phyloP scores from a whole-genome alignment of 2,329 filamentous ascomycete genomes.

The Diaporthe longicolla region DNA sequence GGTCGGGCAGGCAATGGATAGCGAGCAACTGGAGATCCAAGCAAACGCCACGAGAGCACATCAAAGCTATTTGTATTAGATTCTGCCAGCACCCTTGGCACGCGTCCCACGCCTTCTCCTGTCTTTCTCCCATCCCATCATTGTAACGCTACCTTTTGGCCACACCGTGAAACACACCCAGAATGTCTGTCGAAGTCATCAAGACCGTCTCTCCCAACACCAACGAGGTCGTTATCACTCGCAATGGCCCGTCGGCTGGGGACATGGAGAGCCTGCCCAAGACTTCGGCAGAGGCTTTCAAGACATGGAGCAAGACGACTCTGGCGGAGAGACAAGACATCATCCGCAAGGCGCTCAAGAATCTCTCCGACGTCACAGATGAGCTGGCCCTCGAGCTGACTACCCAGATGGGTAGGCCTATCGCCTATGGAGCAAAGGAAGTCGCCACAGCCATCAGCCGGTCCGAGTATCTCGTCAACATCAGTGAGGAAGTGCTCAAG shows the following conservation, averaged over 20 bases:
- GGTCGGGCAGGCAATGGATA: slow-evolving; percentile 12
- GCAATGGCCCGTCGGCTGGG: slow-evolving; percentile 78
- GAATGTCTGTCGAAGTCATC: slow-evolving; percentile 75
- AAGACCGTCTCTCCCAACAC: slow-evolving; percentile 92
- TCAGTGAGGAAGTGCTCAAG: slow-evolving; percentile 82
- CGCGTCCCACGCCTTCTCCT: slow-evolving; percentile 10
- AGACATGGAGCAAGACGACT: slow-evolving; percentile 80
- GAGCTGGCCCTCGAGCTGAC: slow-evolving; percentile 88
- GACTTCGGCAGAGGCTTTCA: slow-evolving; percentile 81
- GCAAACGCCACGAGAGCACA: slow-evolving; percentile 17
- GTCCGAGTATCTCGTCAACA: slow-evolving; percentile 87
- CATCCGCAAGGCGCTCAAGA: slow-evolving; percentile 82
- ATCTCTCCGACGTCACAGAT: slow-evolving; percentile 80
- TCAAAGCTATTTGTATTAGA: slow-evolving; percentile 9
- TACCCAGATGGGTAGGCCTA: slow-evolving; percentile 95
- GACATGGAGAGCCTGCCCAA: slow-evolving; percentile 82
- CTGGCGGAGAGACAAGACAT: slow-evolving; percentile 84
- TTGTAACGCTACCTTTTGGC: not conserved
- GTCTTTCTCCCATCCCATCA: not conserved
- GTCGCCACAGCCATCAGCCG: slow-evolving; percentile 87
- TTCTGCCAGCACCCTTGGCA: not conserved
- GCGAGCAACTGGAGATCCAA: slow-evolving; percentile 8
- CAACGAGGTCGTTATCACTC: slow-evolving; percentile 85
- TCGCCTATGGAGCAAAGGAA: slow-evolving; percentile 87
- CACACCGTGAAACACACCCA: slow-evolving; percentile 43